A percentile compares a stretch with the other conserved stretches of the same genome.
Evolutionary conservation across 2,329 filamentous ascomycete genomes (phyloP).

Genomic region (Tolypocladium sp.): DNA sequence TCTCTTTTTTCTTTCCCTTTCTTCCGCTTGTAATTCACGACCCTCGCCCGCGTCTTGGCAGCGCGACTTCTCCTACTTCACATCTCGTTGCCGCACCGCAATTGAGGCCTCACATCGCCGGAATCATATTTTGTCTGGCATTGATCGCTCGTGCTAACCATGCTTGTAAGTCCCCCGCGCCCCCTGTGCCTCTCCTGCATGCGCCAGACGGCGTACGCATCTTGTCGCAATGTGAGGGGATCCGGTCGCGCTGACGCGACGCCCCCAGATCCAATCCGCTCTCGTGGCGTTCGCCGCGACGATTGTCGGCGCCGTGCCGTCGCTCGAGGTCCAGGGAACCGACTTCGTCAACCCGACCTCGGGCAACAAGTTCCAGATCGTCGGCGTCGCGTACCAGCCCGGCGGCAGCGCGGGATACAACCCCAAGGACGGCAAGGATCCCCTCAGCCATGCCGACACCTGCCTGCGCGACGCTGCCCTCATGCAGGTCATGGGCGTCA

Average conservation of each 20-base stretch:
- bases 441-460: constrained; percentile 46
- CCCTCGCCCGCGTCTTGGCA: background rate
- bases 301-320: constrained; percentile 44
- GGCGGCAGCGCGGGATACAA: constrained; percentile 56
- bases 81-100: background rate
- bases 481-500: constrained; percentile 56
- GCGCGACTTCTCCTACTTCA: background rate
- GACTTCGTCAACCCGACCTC: constrained; percentile 51
- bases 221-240: background rate
- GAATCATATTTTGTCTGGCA: background rate
- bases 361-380: constrained; percentile 54
- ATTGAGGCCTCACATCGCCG: background rate
- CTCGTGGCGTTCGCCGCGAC: constrained; percentile 45
- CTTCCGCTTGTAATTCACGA: background rate
- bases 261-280: constrained; percentile 26
- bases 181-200: background rate
- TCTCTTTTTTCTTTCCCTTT: background rate
- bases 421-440: constrained; percentile 43
- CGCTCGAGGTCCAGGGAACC: constrained; percentile 46
- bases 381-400: constrained; percentile 62
- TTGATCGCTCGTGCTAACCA: constrained; percentile 1
- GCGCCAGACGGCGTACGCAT: background rate
- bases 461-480: constrained; percentile 58
- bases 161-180: constrained; percentile 9
- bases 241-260: background rate